A percentile compares a stretch with the other conserved stretches of the same genome.
Evolutionary conservation across 2,329 filamentous ascomycete species (phyloP).

Genomic region (Diplodia corticola): DNA sequence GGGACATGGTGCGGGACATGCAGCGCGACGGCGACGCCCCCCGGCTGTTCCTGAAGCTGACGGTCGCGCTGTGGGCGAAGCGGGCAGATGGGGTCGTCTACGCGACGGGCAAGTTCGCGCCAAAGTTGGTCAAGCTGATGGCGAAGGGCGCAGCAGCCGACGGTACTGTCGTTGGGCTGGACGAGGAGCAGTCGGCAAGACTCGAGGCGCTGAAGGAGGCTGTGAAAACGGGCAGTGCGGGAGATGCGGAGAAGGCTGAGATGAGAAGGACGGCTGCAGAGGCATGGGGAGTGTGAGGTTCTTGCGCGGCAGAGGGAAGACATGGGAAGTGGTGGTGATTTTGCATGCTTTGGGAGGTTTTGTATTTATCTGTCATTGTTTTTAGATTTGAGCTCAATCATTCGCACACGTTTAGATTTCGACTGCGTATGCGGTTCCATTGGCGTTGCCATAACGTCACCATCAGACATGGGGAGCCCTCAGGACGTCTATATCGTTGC

Average conservation of each 20-base stretch:
- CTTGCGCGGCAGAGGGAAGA: not conserved
- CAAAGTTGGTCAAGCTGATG: slow-evolving; percentile 41
- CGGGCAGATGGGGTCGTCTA: slow-evolving; percentile 39
- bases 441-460: no score
- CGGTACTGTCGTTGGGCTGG: no score
- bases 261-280: slow-evolving; percentile 36
- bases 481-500: no score
- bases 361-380: not conserved
- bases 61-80: slow-evolving; percentile 37
- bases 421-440: not conserved
- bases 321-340: not conserved
- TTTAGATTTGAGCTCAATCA: not conserved
- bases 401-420: not conserved
- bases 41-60: slow-evolving; percentile 39
- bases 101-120: slow-evolving; percentile 44
- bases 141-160: slow-evolving; percentile 27
- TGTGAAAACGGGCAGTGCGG: slow-evolving; percentile 37
- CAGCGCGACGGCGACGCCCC: slow-evolving; percentile 40
- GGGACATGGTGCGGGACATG: slow-evolving; percentile 38
- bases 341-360: not conserved
- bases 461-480: no score
- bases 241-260: slow-evolving; percentile 33
- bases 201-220: slow-evolving; percentile 42
- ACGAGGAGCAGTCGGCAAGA: slow-evolving; percentile 31
- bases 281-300: slow-evolving; percentile 2